phyloP scores from a whole-genome alignment of 352 stramenopile genomes.

The Globisporangium barbulae region DNA sequence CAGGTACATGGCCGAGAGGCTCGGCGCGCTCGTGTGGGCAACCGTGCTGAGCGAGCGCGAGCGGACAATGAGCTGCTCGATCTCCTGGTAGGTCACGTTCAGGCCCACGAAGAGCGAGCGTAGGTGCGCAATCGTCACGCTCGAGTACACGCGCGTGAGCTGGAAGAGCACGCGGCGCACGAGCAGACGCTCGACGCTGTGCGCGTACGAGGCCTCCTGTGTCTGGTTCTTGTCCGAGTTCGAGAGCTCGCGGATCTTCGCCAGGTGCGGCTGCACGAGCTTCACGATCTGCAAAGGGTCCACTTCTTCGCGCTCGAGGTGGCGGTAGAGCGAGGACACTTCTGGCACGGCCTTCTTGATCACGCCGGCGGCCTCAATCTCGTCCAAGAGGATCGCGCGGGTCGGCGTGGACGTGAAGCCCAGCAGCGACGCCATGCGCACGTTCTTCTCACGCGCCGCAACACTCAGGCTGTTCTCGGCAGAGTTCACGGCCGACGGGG shows the following conservation, averaged over 20 bases:
- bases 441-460: conserved; percentile 90
- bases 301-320: conserved; percentile 66
- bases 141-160: conserved; percentile 86
- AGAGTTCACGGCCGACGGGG: conserved; percentile 48
- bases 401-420: conserved; percentile 86
- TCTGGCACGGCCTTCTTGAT: conserved; percentile 54
- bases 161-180: conserved; percentile 82
- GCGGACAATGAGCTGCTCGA: conserved; percentile 87
- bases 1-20: conserved; percentile 61
- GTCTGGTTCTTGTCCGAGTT: conserved; percentile 23
- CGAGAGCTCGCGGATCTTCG: conserved; percentile 30
- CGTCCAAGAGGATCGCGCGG: conserved; percentile 89
- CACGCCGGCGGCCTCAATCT: conserved; percentile 81
- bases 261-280: conserved; percentile 61
- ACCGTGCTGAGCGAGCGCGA: conserved; percentile 67
- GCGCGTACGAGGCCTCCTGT: conserved; percentile 50
- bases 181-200: conserved; percentile 61
- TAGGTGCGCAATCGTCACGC: conserved; percentile 80
- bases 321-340: conserved; percentile 61
- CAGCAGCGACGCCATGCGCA: conserved; percentile 92
- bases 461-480: conserved; percentile 32
- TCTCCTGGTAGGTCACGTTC: conserved; percentile 70
- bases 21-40: conserved; percentile 55
- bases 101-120: conserved; percentile 85
- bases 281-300: conserved; percentile 77